phyloP scores from a whole-genome alignment of 129 eudicot species.

The Heracleum sosnowskyi region DNA sequence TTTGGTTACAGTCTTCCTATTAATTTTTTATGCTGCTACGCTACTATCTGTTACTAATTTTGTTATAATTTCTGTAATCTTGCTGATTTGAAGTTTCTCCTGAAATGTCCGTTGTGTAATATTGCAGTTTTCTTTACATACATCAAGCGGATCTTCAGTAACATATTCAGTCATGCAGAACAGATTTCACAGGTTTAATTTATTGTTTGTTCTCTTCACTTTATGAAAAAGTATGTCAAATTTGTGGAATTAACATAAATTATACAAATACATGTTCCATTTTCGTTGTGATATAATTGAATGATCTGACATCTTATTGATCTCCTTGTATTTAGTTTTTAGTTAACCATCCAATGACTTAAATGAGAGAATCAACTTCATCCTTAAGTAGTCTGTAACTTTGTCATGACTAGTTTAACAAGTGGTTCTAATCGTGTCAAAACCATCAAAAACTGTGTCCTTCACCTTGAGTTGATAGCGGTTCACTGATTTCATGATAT shows the following conservation, averaged over 20 bases:
- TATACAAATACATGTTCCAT: background rate
- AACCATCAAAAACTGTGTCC: background rate
- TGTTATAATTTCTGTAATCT: background rate
- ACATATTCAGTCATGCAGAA: slow-evolving; percentile 75
- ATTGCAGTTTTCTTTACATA: slow-evolving; percentile 86
- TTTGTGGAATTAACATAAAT: background rate
- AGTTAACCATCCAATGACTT: background rate
- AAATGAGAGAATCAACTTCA: background rate
- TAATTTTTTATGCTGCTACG: background rate
- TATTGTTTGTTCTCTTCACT: background rate
- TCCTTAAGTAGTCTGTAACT: background rate
- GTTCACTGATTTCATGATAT: background rate
- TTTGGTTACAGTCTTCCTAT: background rate
- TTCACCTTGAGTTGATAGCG: background rate
- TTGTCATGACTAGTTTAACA: background rate
- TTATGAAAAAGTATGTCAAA: background rate
- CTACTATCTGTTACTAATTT: background rate
- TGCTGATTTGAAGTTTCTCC: background rate
- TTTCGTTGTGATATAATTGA: background rate
- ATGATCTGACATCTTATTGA: background rate
- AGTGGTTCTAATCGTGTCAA: background rate
- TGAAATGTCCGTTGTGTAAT: background rate
- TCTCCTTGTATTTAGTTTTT: background rate
- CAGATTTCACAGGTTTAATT: slow-evolving; percentile 76
- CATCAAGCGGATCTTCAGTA: slow-evolving; percentile 70